These are phyloP conservation scores for Malus sieversii DNA, from an alignment of 306 rosid species.

Conservation along the genomic window DNA sequence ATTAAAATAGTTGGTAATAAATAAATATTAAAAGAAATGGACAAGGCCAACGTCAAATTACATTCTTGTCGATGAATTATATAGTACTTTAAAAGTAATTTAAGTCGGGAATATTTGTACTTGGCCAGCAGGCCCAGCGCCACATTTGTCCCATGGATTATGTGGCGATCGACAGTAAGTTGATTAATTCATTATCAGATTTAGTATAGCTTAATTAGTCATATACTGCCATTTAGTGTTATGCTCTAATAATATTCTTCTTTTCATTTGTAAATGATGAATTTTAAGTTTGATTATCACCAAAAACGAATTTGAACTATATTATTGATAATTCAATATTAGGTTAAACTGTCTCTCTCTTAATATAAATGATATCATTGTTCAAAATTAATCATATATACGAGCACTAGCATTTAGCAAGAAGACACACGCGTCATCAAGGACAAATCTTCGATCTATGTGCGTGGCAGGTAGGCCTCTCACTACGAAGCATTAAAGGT, in stretches of 20 bases:
- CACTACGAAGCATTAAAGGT: background rate
- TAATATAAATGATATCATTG: too few relatives aligned
- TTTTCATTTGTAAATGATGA: accelerated
- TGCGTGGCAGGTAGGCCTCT: background rate
- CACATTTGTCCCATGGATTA: conserved; percentile 16
- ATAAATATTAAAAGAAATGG: background rate
- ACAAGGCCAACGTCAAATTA: background rate
- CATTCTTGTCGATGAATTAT: background rate
- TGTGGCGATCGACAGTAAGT: background rate
- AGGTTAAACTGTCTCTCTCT: too few relatives aligned
- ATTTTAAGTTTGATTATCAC: accelerated
- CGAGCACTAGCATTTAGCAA: background rate
- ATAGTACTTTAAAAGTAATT: background rate
- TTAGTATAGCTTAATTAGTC: background rate
- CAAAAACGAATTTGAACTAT: accelerated
- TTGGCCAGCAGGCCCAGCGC: background rate
- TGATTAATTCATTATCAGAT: background rate
- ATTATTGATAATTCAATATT: too few relatives aligned
- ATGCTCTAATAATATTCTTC: accelerated
- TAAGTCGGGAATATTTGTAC: background rate
- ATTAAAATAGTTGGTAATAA: background rate
- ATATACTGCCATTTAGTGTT: too few relatives aligned
- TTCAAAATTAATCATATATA: background rate
- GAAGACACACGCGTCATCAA: background rate
- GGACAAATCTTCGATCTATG: background rate